Evolutionary conservation across 805 yeast genomes (phyloP), one percentile per base, ranked within the genome.

Genomic region (Allodekkera sacchari): DNA sequence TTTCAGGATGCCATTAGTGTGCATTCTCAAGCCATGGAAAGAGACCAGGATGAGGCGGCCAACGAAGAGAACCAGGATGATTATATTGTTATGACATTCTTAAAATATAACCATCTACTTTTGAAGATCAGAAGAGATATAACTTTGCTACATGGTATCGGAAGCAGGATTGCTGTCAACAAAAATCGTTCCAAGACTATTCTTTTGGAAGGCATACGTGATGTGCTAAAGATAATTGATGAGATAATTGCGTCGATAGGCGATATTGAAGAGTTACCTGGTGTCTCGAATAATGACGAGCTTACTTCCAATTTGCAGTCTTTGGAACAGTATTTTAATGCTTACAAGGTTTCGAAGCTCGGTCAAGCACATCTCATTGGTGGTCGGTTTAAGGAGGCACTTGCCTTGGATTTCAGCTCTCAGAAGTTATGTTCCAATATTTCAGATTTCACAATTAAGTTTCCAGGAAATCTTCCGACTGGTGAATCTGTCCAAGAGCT

Each of bases 271-370:
- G 95, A 85, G 38, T 66, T 92, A 31, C 96, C 96, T 0, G 97
- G 97, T 64, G 95, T 89, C 13, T 76, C 81, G 48, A 83, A 83
- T 32, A 95, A 85, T 50, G 92, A 82, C 32, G 77, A 68, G 15
- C 64, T 89, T 33, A 52, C 61, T 39, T 57, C 59, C 6, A 71
- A 79, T 7, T 61, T 92, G 27, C 65, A 62, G 9, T 43, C 65
- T 11, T 57, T 84, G 44, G 57, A 61, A 19, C 47, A 50, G 7
- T 74, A 62, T 38, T 82, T 68, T 52, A 44, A 48, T n/a, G 57
- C 68, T 23, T 44, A 55, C 31, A 71, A 71, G 43, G 46, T 64
- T 10, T 43, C 56, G 18, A 52, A 61, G 13, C 47, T 80, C 13
- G 71, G 77, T 6, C 54, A 61, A 16, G 57, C 64, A 6, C 74